Evolutionary conservation across 228 moss, liverwort and hornwort species (phyloP), one percentile per base, ranked within the genome.

Genomic region (Sphagnum magellanicum): DNA sequence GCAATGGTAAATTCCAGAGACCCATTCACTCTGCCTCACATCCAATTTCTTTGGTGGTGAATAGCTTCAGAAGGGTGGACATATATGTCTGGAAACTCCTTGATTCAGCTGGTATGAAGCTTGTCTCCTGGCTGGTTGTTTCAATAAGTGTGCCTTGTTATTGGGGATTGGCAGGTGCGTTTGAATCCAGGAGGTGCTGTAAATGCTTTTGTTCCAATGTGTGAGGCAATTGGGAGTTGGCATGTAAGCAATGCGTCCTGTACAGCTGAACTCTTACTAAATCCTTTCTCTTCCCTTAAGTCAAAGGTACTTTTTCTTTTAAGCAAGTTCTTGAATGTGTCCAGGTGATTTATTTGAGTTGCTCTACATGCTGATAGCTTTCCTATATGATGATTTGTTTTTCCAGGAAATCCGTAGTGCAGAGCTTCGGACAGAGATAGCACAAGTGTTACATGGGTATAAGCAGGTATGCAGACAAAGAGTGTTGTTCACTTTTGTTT

Each of bases 191-290:
- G 81, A 68, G 92, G 88, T 68, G 96, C 92, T 57, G 84, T 92
- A 50, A 91, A 83, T 75, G 87, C 92, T 60, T 96, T 96, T 67
- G 86, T 88, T 66, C 79, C 89, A 11, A 96, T 96, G 92, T 96
- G 96, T 70, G 92, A 92, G 79, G 96, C 96, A 68, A 88, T 96
- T 70, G 96, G 92, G 60, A 96, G 92, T 73, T 96, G 96, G 96
- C 92, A 92, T 89, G 96, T 96, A 83, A 88, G 91, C 70, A 52
- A 32, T 32, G 32, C 3, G 32, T 32, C 32, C 32, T 32, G 32
- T 32, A 32, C 32, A 32, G 32, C 32, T 32, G 32, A 32, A 32
- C 3, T 32, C 32, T 32, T 32, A 32, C 32, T 32, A 32, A 32
- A 32, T 3, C 32, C 32, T 32, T 32, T 32, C 32, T 32, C 32